A percentile compares a stretch with the other conserved stretches of the same genome.
phyloP scores from a whole-genome alignment of 768 basidiomycete genomes.

The Arthromyces matolae region DNA sequence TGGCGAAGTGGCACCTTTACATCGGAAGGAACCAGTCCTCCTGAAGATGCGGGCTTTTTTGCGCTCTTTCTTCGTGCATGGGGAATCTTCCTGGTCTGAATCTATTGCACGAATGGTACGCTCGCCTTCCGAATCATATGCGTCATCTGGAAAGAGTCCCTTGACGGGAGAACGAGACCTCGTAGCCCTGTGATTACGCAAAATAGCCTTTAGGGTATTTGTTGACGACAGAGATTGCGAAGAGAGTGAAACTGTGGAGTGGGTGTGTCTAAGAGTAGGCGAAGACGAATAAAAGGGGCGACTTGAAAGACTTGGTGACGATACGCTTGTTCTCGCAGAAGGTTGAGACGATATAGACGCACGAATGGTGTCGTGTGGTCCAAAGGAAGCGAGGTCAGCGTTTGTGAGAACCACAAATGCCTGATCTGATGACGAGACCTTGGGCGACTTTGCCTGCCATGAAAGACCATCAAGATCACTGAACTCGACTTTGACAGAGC shows the following conservation, averaged over 20 bases:
- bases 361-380: conserved; percentile 39
- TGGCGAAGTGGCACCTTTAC: too few species aligned
- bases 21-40: not conserved
- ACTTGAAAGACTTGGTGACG: conserved; percentile 21
- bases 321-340: conserved; percentile 12
- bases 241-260: conserved; percentile 1
- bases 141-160: conserved; percentile 20
- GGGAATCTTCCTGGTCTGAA: conserved; percentile 3
- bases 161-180: conserved; percentile 29
- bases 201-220: conserved; percentile 10
- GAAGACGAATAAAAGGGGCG: conserved; percentile 12
- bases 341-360: conserved; percentile 21
- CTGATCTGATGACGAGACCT: conserved; percentile 5
- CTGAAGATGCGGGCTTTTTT: not conserved
- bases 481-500: conserved; percentile 57
- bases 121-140: conserved; percentile 14
- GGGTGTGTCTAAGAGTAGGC: conserved; percentile 2
- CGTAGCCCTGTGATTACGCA: conserved; percentile 20
- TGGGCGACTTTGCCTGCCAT: conserved; percentile 28
- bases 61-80: conserved; percentile 5
- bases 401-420: conserved; percentile 34
- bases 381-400: conserved; percentile 31
- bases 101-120: conserved; percentile 11
- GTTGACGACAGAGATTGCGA: not conserved
- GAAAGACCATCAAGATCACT: conserved; percentile 56